Evolutionary conservation across 2,329 filamentous ascomycete genomes (phyloP).

Genomic region (Metarhizium sp.): DNA sequence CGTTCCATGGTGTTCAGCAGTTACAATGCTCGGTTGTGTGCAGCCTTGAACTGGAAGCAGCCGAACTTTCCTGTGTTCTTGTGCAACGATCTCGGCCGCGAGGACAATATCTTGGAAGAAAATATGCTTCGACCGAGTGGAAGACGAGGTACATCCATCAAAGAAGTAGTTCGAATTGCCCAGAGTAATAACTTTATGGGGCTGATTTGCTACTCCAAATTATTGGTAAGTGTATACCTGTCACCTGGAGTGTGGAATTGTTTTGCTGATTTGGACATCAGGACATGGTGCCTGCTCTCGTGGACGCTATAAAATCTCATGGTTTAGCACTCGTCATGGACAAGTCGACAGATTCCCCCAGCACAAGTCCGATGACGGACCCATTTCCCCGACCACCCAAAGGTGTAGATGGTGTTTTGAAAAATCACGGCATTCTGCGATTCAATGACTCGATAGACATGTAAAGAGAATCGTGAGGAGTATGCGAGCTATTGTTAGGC

Average conservation of each 20-base stretch:
- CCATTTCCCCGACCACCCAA: slow-evolving; percentile 57
- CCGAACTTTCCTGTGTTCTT: slow-evolving; percentile 95
- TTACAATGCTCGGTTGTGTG: slow-evolving; percentile 84
- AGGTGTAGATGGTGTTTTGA: slow-evolving; percentile 80
- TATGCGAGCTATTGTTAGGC: not conserved
- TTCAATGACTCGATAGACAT: slow-evolving; percentile 89
- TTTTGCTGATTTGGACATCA: slow-evolving; percentile 26
- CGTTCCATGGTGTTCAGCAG: slow-evolving; percentile 90
- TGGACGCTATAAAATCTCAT: slow-evolving; percentile 89
- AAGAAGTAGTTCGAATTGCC: slow-evolving; percentile 87
- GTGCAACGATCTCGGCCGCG: slow-evolving; percentile 79
- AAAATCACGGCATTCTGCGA: slow-evolving; percentile 74
- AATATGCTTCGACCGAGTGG: slow-evolving; percentile 46
- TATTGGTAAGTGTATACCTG: slow-evolving; percentile 57
- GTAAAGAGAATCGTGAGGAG: slow-evolving; percentile 24
- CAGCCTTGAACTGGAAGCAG: slow-evolving; percentile 97
- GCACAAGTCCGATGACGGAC: slow-evolving; percentile 31
- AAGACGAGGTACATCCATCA: slow-evolving; percentile 72
- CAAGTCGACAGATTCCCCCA: slow-evolving; percentile 53
- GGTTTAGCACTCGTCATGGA: slow-evolving; percentile 89
- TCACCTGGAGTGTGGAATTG: no score
- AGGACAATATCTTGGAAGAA: slow-evolving; percentile 33
- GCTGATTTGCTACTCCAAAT: slow-evolving; percentile 75
- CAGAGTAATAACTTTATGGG: slow-evolving; percentile 99
- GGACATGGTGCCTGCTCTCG: slow-evolving; percentile 87